Percentiles rank a stretch among this genome's conserved stretches.
These are phyloP conservation scores for Aplosporella prunicola DNA, from an alignment of 2,329 filamentous ascomycete genomes.

Conservation along the genomic window DNA sequence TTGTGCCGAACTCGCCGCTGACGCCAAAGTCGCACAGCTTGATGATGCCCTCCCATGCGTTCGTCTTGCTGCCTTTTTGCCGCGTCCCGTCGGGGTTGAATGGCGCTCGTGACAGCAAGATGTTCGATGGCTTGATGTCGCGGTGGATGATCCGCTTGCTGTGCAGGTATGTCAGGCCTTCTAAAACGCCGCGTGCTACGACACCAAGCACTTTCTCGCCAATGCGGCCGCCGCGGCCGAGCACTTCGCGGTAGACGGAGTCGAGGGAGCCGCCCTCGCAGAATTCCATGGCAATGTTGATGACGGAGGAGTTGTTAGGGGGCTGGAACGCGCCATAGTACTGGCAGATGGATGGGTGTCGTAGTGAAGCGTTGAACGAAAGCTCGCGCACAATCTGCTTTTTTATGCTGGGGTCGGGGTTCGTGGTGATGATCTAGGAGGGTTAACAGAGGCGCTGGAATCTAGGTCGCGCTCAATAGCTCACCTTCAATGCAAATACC, in stretches of 20 bases:
- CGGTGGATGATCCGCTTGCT: conserved; percentile 95
- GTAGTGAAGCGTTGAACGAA: conserved; percentile 81
- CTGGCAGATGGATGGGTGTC: conserved; percentile 90
- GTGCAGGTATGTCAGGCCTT: conserved; percentile 90
- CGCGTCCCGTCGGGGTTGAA: conserved; percentile 5
- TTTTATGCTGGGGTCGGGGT: conserved; percentile 95
- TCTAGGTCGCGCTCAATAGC: conserved; percentile 13
- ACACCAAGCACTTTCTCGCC: conserved; percentile 97
- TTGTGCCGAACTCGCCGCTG: conserved; percentile 94
- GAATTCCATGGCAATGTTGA: conserved; percentile 98
- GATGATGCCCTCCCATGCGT: conserved; percentile 61
- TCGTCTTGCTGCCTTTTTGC: conserved; percentile 4
- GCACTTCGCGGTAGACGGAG: conserved; percentile 95
- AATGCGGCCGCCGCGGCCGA: conserved; percentile 85
- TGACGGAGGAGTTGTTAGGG: conserved; percentile 77
- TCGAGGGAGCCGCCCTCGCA: conserved; percentile 95
- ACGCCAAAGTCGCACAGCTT: conserved; percentile 99
- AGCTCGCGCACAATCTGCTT: conserved; percentile 96
- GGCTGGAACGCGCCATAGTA: conserved; percentile 98
- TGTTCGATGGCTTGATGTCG: conserved; percentile 98
- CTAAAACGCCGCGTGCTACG: conserved; percentile 88
- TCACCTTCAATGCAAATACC: conserved; percentile 89
- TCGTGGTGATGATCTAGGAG: conserved; percentile 84
- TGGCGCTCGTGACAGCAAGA: conserved; percentile 66
- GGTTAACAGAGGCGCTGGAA: no score